Evolutionary conservation across 2,329 filamentous ascomycete genomes (phyloP).

Genomic region (Didymella pomorum): DNA sequence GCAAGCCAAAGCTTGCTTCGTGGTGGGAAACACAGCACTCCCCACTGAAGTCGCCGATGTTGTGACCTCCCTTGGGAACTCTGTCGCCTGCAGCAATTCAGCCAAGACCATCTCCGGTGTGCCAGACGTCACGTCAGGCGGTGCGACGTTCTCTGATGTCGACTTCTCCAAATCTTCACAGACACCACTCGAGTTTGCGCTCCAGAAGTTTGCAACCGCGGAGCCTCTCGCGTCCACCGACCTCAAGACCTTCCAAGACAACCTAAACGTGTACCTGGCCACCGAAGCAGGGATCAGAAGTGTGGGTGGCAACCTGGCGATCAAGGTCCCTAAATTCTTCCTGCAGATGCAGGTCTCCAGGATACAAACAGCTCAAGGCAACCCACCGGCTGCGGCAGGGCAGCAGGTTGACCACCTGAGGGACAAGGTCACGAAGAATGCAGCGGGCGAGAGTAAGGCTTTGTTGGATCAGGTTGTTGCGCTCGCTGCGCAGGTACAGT

Average conservation of each 20-base stretch:
- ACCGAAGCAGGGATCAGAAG: slow-evolving; percentile 67
- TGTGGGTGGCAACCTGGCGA: slow-evolving; percentile 61
- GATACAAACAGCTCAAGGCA: slow-evolving; percentile 67
- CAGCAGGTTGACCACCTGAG: slow-evolving; percentile 65
- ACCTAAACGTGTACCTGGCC: slow-evolving; percentile 65
- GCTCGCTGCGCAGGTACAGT: slow-evolving; percentile 37
- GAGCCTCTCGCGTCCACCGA: slow-evolving; percentile 59
- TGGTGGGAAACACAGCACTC: slow-evolving; percentile 60
- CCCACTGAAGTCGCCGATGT: slow-evolving; percentile 60
- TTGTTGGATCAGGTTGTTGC: slow-evolving; percentile 62
- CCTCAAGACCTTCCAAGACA: slow-evolving; percentile 61
- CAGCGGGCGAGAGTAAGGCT: slow-evolving; percentile 57
- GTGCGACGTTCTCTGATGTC: slow-evolving; percentile 61
- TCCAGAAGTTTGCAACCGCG: slow-evolving; percentile 62
- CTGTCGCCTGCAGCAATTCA: slow-evolving; percentile 60
- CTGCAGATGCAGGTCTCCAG: slow-evolving; percentile 66
- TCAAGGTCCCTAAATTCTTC: slow-evolving; percentile 72
- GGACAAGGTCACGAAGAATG: slow-evolving; percentile 66
- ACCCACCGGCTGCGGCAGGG: slow-evolving; percentile 60
- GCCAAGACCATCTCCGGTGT: slow-evolving; percentile 61
- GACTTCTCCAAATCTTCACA: slow-evolving; percentile 63
- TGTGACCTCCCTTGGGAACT: slow-evolving; percentile 54
- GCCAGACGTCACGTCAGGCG: slow-evolving; percentile 64
- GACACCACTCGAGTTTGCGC: slow-evolving; percentile 63
- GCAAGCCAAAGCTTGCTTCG: slow-evolving; percentile 59